phyloP scores from a whole-genome alignment of 169 alveolate species.

The Eimeria acervulina region DNA sequence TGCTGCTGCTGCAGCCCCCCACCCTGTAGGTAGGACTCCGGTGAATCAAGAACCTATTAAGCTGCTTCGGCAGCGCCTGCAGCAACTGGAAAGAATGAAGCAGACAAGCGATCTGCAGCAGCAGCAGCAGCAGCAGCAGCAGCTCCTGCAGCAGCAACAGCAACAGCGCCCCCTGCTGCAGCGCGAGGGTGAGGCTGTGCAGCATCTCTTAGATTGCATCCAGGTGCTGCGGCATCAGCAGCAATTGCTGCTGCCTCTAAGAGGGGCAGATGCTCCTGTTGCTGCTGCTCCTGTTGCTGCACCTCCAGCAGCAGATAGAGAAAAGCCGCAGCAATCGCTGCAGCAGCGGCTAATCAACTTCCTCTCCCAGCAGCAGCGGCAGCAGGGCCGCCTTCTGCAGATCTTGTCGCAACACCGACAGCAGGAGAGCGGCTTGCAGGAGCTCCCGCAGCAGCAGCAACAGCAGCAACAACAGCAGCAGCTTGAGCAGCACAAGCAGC shows the following conservation, averaged over 20 bases:
- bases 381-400: slow-evolving; percentile 77
- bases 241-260: slow-evolving; percentile 55
- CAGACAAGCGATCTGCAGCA: slow-evolving; percentile 54
- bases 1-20: slow-evolving; percentile 40
- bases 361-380: slow-evolving; percentile 76
- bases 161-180: slow-evolving; percentile 73
- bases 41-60: background rate
- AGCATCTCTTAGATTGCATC: slow-evolving; percentile 50
- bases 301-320: slow-evolving; percentile 22
- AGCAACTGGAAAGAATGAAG: slow-evolving; percentile 59
- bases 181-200: slow-evolving; percentile 71
- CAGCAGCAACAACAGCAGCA: slow-evolving; percentile 67
- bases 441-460: slow-evolving; percentile 50
- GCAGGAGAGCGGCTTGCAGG: background rate
- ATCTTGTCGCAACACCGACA: slow-evolving; percentile 61
- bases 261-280: slow-evolving; percentile 12
- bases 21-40: slow-evolving; percentile 4
- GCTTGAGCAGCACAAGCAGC: slow-evolving; percentile 41
- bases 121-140: slow-evolving; percentile 69
- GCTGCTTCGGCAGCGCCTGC: slow-evolving; percentile 67
- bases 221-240: slow-evolving; percentile 75
- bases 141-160: slow-evolving; percentile 35
- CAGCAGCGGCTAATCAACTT: slow-evolving; percentile 67
- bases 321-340: slow-evolving; percentile 34
- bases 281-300: slow-evolving; percentile 39